Evolutionary conservation across 2,329 filamentous ascomycete species (phyloP), one percentile per base, ranked within the genome.

Genomic region (Arthroderma sp.): DNA sequence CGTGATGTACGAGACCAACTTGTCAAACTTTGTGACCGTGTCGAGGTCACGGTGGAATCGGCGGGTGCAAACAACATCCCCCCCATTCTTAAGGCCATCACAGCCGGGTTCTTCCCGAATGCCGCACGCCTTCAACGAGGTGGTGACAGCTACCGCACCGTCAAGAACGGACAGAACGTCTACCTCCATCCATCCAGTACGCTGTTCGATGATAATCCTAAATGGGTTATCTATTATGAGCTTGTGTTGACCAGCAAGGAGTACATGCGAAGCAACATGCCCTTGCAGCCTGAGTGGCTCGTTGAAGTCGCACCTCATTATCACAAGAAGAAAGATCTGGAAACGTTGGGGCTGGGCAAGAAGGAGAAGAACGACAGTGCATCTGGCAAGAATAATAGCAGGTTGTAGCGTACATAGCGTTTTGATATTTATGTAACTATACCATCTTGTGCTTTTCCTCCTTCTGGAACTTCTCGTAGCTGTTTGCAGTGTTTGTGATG

Each of bases 201-300:
- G 37, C 66, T 94, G 50, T 84, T 85, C 68, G 78, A 85, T 48
- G 73, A 77, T 1, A 81, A 89, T 51, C 87, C 88, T 6, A 85
- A 85, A 61, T 91, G 84, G 75, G 78, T 94, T 9, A 77, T 94
- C 10, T 98, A 91, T 63, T 85, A 84, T 58, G 81, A 79, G 43
- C 71, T 98, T 15, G 85, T 96, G 5, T 74, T 96, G 55, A 98
- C 91, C 27, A 93, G 84, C 27, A 93, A 93, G 69, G 89, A 95
- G 69, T 98, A 89, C 62, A 93, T 94, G 80, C 73, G 89, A 27
- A 85, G 78, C 55, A 83, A 83, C 47, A 81, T 94, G 72, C 87
- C 87, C 1, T 76, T 96, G 43, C 80, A 93, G 57, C 72, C 83
- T 0, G 78, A 80, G 58, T 95, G 88, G 88, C 61, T 98, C 54